Base-by-base conservation (phyloP, 2,329 filamentous ascomycete genomes). In the Xylaria sp. region DNA sequence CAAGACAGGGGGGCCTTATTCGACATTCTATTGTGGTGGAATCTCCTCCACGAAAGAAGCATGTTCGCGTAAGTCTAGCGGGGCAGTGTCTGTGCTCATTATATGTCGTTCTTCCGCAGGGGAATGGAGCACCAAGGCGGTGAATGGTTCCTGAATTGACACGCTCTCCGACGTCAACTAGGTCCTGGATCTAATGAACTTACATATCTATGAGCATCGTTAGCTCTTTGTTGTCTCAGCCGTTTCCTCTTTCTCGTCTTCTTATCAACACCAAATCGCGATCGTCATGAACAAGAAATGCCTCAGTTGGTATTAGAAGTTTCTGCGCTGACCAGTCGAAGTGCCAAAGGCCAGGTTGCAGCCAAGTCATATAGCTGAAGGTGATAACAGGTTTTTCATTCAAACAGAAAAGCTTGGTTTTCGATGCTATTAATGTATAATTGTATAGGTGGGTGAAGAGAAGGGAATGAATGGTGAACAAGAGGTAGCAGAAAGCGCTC, bases 71-170 rank as follows among this genome's bases (percentile, higher is more conserved):
- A 57, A 46, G 50, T 39, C 55, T 48, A 15, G 20, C 43, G 8
- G 20, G 20, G 32, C 39, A 18, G 20, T 41, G 43, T 45, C 28
- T 30, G n/a, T 32, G 6, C 46, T 56, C 23, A n/a, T 43, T 5
- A 36, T 13, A 9, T 5, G n/a, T 3, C 10, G 18, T 63, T 23
- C 20, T 39, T 15, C 4, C 18, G 20, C 41, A 6, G 34, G 34
- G n/a, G 23, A 34, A 25, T 18, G 32, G 55, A 28, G 45, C 8
- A 41, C 20, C 28, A 30, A 52, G 43, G 55, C 39, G 32, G 48
- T 20, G 46, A 23, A 46, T 28, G 46, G n/a, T 61, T 60, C 63
- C 50, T 10, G 32, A 65, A 50, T 28, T 23, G 58, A 52, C n/a
- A 23, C 34, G 5, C 12, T 66, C 50, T 32, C 45, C 59, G 59